Evolutionary conservation across 495 filamentous ascomycete species (phyloP).

Genomic region (Annulohypoxylon bovei): DNA sequence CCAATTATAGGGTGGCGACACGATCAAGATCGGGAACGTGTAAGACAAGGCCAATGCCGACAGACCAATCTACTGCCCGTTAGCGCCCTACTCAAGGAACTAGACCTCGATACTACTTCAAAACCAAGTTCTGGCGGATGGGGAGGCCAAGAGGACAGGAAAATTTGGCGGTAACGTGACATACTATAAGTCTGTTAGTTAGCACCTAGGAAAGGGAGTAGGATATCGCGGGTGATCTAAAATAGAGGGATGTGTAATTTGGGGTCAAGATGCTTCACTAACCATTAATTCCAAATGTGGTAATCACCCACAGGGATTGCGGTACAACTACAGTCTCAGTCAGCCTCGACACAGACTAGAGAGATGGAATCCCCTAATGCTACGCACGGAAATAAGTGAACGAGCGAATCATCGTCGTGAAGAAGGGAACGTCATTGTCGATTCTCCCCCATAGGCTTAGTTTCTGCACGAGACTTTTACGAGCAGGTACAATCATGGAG

Average conservation of each 20-base stretch:
- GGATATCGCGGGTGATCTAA: not conserved
- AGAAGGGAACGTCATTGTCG: conserved; percentile 63
- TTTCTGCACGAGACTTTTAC: conserved; percentile 59
- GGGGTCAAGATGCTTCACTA: conserved; percentile 18
- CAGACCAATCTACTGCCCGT: conserved; percentile 62
- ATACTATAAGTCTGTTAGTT: conserved; percentile 51
- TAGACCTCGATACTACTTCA: not conserved
- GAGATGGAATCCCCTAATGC: not conserved
- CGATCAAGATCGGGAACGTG: conserved; percentile 68
- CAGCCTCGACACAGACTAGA: not conserved
- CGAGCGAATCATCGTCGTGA: conserved; percentile 63
- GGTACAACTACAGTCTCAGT: conserved; percentile 52
- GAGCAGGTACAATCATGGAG: conserved; percentile 43
- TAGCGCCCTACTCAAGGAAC: conserved; percentile 2
- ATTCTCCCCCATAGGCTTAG: conserved; percentile 61
- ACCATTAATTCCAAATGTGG: conserved; percentile 58
- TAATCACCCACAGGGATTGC: conserved; percentile 68
- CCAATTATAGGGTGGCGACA: conserved; percentile 67
- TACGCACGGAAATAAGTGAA: conserved; percentile 62
- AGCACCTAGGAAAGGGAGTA: conserved; percentile 63
- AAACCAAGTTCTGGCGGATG: not conserved
- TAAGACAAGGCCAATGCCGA: conserved; percentile 68
- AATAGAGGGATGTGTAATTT: not conserved
- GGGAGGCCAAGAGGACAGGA: not conserved
- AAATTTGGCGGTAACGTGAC: conserved; percentile 14